These are phyloP conservation scores for Juncus inflexus DNA, from an alignment of 176 grass and related monocot species.

Conservation along the genomic window DNA sequence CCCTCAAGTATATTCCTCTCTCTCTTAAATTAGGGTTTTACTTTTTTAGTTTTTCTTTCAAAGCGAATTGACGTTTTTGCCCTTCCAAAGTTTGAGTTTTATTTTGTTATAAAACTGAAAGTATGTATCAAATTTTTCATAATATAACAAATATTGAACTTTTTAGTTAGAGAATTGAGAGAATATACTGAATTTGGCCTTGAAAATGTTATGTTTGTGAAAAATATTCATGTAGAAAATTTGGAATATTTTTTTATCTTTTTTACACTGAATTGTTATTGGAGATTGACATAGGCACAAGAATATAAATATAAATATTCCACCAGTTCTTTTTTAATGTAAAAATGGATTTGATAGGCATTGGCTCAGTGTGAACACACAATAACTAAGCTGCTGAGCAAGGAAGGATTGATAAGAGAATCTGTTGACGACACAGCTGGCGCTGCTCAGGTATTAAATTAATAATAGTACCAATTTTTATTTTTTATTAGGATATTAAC, in stretches of 20 bases:
- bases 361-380: constrained; percentile 85
- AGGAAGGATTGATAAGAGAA: constrained; percentile 50
- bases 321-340: too few species aligned
- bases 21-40: not conserved
- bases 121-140: not conserved
- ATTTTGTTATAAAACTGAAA: too few species aligned
- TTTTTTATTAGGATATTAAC: not conserved
- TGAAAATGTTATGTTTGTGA: too few species aligned
- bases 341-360: constrained; percentile 38
- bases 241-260: too few species aligned
- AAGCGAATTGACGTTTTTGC: not conserved
- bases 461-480: not conserved
- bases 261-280: too few species aligned
- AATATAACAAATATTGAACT: not conserved
- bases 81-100: not conserved
- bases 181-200: too few species aligned
- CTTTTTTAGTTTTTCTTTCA: not conserved
- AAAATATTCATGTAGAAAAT: too few species aligned
- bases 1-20: constrained; percentile 51
- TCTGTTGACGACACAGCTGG: constrained; percentile 86
- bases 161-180: too few species aligned
- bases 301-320: too few species aligned
- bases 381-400: constrained; percentile 51
- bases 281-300: too few species aligned
- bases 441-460: constrained; percentile 56